A percentile compares a stretch with the other conserved stretches of the same genome.
These are phyloP conservation scores for Harringtonia aguacate DNA, from an alignment of 2,329 filamentous ascomycete genomes.

Conservation along the genomic window DNA sequence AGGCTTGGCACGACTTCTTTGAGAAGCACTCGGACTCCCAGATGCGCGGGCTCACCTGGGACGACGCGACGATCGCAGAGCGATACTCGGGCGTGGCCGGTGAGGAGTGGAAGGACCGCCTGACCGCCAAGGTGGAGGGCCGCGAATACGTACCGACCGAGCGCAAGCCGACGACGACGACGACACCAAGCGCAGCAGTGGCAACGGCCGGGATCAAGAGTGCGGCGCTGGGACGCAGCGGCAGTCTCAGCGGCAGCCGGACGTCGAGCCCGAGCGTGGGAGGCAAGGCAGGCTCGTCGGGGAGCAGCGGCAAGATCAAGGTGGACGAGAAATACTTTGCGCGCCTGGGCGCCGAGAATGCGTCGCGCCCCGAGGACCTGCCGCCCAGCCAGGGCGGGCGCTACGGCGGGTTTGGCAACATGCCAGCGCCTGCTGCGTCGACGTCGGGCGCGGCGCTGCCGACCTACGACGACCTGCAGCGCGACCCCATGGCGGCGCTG, in stretches of 20 bases:
- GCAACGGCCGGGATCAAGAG: slow-evolving; percentile 20
- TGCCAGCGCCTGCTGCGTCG: slow-evolving; percentile 41
- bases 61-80: slow-evolving; percentile 81
- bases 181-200: slow-evolving; percentile 25
- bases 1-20: slow-evolving; percentile 79
- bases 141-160: slow-evolving; percentile 71
- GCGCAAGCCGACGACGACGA: slow-evolving; percentile 32
- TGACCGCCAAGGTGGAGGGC: slow-evolving; percentile 81
- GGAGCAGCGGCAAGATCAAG: slow-evolving; percentile 36
- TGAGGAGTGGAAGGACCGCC: slow-evolving; percentile 88
- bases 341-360: slow-evolving; percentile 73
- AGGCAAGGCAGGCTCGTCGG: background rate
- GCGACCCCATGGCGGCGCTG: slow-evolving; percentile 78
- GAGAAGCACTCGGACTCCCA: slow-evolving; percentile 58
- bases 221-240: background rate
- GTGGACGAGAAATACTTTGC: slow-evolving; percentile 88
- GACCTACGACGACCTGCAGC: slow-evolving; percentile 78
- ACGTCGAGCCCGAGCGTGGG: slow-evolving; percentile 15
- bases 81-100: slow-evolving; percentile 82
- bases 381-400: slow-evolving; percentile 89
- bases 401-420: slow-evolving; percentile 82
- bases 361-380: slow-evolving; percentile 58
- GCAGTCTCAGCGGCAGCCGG: slow-evolving; percentile 12
- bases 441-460: slow-evolving; percentile 40
- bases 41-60: slow-evolving; percentile 62